These are phyloP conservation scores for Eucalyptus coolabah DNA, from an alignment of 345 rosid species.

Conservation along the genomic window DNA sequence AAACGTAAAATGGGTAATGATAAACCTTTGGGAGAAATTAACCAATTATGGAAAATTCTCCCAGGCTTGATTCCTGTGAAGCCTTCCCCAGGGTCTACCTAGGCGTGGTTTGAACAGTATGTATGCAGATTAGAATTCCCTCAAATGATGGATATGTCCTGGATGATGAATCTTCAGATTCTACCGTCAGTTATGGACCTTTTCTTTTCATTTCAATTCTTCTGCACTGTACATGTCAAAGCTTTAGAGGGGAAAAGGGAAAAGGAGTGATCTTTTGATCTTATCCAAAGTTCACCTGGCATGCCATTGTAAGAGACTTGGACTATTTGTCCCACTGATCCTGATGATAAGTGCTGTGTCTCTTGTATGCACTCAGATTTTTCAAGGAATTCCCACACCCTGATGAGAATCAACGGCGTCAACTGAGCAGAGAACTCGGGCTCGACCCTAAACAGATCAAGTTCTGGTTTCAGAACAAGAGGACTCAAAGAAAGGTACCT, in stretches of 20 bases:
- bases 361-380: slow-evolving; percentile 9
- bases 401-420: slow-evolving; percentile 36
- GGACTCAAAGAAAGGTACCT: slow-evolving; percentile 57
- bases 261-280: neutral
- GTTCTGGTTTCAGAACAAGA: slow-evolving; percentile 84
- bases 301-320: neutral
- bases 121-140: neutral
- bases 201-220: neutral
- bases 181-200: neutral
- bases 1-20: no score
- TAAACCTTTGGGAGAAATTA: no score
- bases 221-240: neutral
- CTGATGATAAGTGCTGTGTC: neutral
- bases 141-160: neutral
- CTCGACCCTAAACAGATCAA: slow-evolving; percentile 45
- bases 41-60: no score
- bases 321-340: neutral
- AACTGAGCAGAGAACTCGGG: slow-evolving; percentile 32
- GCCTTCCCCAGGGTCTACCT: no score
- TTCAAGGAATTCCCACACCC: slow-evolving; percentile 67
- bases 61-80: no score
- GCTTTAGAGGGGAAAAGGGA: neutral
- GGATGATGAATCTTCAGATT: neutral
- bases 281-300: neutral
- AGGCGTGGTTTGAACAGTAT: neutral